These are phyloP conservation scores for Quercus suber DNA, from an alignment of 306 rosid genomes.

Conservation along the genomic window DNA sequence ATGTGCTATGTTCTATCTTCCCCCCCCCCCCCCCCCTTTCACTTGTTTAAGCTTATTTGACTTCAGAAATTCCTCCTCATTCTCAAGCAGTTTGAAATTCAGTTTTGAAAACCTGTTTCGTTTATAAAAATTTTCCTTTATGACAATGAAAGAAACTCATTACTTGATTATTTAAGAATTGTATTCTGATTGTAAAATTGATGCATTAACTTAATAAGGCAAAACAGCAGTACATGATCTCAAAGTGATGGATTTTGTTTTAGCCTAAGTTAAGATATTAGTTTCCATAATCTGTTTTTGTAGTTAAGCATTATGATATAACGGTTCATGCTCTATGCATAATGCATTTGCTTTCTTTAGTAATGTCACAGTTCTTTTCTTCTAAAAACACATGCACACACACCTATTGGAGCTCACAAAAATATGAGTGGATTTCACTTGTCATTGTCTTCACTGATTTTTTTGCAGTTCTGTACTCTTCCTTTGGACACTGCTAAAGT, in stretches of 20 bases:
- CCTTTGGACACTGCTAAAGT: constrained; percentile 96
- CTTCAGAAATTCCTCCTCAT: background rate
- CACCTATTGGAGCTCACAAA: background rate
- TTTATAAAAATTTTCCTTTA: background rate
- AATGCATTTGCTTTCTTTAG: background rate
- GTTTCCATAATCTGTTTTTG: background rate
- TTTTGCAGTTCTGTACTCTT: constrained; percentile 78
- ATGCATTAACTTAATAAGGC: background rate
- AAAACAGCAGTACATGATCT: background rate
- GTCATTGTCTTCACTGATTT: constrained; percentile 17
- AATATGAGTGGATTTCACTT: constrained; percentile 7
- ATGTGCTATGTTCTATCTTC: background rate
- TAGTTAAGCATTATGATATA: background rate
- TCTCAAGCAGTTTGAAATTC: background rate
- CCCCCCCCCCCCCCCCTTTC: too few relatives aligned
- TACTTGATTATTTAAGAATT: background rate
- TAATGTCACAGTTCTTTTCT: background rate
- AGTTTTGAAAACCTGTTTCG: background rate
- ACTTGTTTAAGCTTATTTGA: background rate
- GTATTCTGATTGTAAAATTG: background rate
- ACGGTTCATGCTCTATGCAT: background rate
- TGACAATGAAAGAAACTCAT: background rate
- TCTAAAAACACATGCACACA: background rate
- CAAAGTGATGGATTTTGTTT: background rate
- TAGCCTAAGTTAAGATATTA: background rate